A percentile compares a stretch with the other conserved stretches of the same genome.
These are phyloP conservation scores for Carallia pectinifolia DNA, from an alignment of 345 rosid species.

Conservation along the genomic window DNA sequence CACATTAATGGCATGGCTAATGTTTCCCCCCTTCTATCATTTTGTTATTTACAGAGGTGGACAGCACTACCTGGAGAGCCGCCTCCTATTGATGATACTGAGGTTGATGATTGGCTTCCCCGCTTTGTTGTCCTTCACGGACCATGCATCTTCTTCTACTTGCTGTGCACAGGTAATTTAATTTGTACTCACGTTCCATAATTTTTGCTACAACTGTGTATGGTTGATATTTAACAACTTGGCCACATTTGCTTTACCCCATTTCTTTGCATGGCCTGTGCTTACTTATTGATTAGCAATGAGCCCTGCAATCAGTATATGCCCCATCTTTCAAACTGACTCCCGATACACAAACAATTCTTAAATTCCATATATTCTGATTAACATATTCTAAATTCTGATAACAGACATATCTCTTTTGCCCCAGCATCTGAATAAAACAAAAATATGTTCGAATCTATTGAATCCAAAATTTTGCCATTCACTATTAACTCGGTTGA, in stretches of 20 bases:
- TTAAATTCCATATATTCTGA: too few relatives aligned
- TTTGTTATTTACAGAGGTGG: constrained; percentile 66
- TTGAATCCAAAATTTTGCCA: background rate
- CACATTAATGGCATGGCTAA: constrained; percentile 1
- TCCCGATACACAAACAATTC: too few relatives aligned
- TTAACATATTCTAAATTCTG: too few relatives aligned
- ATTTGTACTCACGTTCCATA: constrained; percentile 1
- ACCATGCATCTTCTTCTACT: constrained; percentile 74
- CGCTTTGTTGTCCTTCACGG: constrained; percentile 95
- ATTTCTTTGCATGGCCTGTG: background rate
- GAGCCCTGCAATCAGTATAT: too few relatives aligned
- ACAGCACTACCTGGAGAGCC: constrained; percentile 94
- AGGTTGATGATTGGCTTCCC: constrained; percentile 98
- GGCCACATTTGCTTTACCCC: background rate
- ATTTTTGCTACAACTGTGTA: background rate
- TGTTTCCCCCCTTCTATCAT: background rate
- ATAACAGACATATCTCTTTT: too few relatives aligned
- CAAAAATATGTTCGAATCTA: background rate
- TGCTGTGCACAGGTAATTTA: constrained; percentile 64
- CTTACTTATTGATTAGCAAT: too few relatives aligned
- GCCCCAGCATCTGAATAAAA: too few relatives aligned
- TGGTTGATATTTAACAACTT: background rate
- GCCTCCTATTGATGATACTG: constrained; percentile 82
- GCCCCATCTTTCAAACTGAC: too few relatives aligned
- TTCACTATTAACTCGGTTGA: background rate